These are phyloP conservation scores for Favolaschia claudopus DNA, from an alignment of 768 basidiomycete species.

Conservation along the genomic window DNA sequence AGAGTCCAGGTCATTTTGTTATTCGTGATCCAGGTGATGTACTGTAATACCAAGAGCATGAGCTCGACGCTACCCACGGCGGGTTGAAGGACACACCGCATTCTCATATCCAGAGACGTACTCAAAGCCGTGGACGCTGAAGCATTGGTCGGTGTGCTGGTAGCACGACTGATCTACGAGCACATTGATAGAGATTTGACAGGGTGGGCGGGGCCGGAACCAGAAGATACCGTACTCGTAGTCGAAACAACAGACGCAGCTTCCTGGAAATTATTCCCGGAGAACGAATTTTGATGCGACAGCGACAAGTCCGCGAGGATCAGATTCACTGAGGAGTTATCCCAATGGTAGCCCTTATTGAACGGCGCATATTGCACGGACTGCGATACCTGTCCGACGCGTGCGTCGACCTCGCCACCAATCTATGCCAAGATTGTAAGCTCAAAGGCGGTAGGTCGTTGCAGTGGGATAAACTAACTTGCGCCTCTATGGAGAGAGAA, in stretches of 20 bases:
- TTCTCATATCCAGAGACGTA: conserved; percentile 55
- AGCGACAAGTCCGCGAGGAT: conserved; percentile 45
- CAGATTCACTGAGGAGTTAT: conserved; percentile 42
- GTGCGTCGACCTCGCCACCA: conserved; percentile 9
- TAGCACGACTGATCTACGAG: conserved; percentile 54
- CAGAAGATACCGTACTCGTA: conserved; percentile 33
- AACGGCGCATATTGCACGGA: conserved; percentile 62
- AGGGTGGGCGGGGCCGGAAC: conserved; percentile 20
- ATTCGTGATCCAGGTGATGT: conserved; percentile 77
- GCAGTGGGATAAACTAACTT: too few relatives aligned
- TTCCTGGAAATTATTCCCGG: conserved; percentile 54
- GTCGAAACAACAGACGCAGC: conserved; percentile 44
- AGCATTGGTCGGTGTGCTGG: conserved; percentile 48
- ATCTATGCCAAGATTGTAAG: too few relatives aligned
- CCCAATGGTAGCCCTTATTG: conserved; percentile 50
- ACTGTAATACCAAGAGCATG: conserved; percentile 44
- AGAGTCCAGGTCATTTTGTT: conserved; percentile 65
- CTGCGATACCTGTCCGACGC: conserved; percentile 52
- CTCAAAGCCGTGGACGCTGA: conserved; percentile 61
- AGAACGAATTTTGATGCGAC: conserved; percentile 49
- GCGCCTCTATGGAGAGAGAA: conserved; percentile 49
- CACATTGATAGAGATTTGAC: neutral
- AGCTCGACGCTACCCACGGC: too few relatives aligned
- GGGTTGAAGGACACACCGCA: conserved; percentile 42
- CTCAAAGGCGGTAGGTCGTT: too few relatives aligned